Base-by-base conservation (phyloP, 2,329 filamentous ascomycete species). In the Samsoniella hepiali region DNA sequence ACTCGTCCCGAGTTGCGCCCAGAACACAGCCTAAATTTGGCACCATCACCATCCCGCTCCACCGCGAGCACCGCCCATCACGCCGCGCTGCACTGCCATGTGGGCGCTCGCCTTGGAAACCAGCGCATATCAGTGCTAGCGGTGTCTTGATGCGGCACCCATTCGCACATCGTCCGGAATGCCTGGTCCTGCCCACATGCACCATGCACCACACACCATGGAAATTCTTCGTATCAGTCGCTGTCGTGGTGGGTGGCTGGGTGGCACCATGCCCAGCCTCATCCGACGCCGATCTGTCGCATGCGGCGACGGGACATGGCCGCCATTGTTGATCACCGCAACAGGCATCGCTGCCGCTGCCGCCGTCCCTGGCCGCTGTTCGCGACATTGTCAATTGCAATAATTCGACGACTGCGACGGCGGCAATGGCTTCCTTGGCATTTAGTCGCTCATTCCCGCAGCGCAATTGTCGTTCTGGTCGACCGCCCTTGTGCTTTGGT, bases 111-210 rank as follows among this genome's bases (percentile, higher is more conserved):
- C 59, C 59, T 55, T 62, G 59, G 59, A 62, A 42, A 45, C 29
- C 31, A 47, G 32, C 9, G 51, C 59, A 38, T 40, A 62, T 62
- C 59, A 55, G 22, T 49, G 11, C 32, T 47, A 38, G 42, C 40
- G 5, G n/a, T 22, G 17, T 47, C 38, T 55, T 44, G 49, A 61
- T 44, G 22, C 49, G 58, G 49, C 32, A 53, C 17, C 49, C 31
- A n/a, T 51, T n/a, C 40, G 59, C 50, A 47, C 22, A 62, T 62
- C 59, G 50, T 62, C 31, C 42, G 50, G 50, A 62, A 62, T 62
- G 50, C 40, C 29, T 44, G 49, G 36, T 42, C 36, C 47, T 60
- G 54, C 40, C 54, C 40, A 5, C 34, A 22, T 22, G 22, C 22
- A 22, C 22, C 22, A 22, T 22, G 22, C 11, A 3, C 38, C 38